These are phyloP conservation scores for Phytophthora lateralis DNA, from an alignment of 352 stramenopile species.

Conservation along the genomic window DNA sequence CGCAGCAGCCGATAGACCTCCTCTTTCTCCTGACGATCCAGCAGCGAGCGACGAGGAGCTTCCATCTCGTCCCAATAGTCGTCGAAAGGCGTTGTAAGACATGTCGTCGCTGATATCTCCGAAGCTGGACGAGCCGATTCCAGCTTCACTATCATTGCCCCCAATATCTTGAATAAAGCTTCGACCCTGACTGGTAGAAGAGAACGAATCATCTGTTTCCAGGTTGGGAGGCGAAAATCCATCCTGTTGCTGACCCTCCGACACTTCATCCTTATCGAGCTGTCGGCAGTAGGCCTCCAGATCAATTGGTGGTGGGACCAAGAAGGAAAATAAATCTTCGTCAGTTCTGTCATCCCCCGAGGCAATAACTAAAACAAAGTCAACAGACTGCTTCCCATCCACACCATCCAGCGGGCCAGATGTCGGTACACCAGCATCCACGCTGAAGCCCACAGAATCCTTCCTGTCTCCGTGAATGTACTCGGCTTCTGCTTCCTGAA, in stretches of 20 bases:
- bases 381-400: constrained; percentile 51
- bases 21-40: constrained; percentile 15
- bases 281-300: constrained; percentile 80
- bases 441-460: constrained; percentile 22
- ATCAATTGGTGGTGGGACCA: constrained; percentile 83
- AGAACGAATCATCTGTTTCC: constrained; percentile 16
- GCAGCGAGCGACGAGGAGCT: constrained; percentile 23
- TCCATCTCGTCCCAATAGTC: constrained; percentile 43
- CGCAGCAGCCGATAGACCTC: constrained; percentile 8
- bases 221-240: not conserved
- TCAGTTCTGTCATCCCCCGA: constrained; percentile 84
- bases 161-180: constrained; percentile 33
- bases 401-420: constrained; percentile 23
- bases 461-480: constrained; percentile 21
- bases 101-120: constrained; percentile 36
- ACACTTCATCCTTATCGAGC: constrained; percentile 65
- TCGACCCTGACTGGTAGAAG: constrained; percentile 16
- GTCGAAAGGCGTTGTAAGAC: constrained; percentile 56
- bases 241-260: constrained; percentile 21
- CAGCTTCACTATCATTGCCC: constrained; percentile 19
- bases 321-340: constrained; percentile 81
- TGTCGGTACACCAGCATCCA: constrained; percentile 12
- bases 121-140: constrained; percentile 31
- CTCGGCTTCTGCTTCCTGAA: constrained; percentile 14
- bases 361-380: constrained; percentile 87